These are phyloP conservation scores for Triticum dicoccoides DNA, from an alignment of 176 grass and related monocot genomes.

Conservation along the genomic window DNA sequence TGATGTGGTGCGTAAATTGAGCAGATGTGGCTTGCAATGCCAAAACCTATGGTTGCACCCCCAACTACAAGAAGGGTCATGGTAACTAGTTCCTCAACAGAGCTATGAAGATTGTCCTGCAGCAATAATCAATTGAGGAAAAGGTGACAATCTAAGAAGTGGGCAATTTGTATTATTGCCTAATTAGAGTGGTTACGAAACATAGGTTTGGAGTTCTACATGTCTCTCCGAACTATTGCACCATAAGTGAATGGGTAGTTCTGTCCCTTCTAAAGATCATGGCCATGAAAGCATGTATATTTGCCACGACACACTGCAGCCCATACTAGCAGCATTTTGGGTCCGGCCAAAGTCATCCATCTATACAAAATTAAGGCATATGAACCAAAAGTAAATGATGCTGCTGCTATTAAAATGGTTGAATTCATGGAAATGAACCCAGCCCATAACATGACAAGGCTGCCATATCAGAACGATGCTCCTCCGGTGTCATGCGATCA, in stretches of 20 bases:
- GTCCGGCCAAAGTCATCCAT: background rate
- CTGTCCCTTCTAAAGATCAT: too few species aligned
- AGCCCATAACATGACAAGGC: background rate
- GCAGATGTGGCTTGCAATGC: background rate
- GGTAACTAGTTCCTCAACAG: background rate
- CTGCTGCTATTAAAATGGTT: background rate
- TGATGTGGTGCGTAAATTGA: background rate
- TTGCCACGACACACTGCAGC: background rate
- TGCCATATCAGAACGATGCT: background rate
- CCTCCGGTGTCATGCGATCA: background rate
- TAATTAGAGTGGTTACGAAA: background rate
- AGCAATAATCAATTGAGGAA: background rate
- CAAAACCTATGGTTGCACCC: background rate
- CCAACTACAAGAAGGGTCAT: background rate
- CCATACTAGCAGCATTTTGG: background rate
- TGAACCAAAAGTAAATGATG: background rate
- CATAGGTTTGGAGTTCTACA: background rate
- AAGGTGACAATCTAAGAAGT: background rate
- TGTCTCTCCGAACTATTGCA: background rate
- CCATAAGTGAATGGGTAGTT: background rate
- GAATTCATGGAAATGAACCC: background rate
- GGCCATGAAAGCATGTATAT: too few species aligned
- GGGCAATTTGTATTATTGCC: background rate
- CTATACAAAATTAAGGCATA: background rate
- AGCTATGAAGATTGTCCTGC: background rate